Percentiles rank a stretch among this genome's conserved stretches.
These are phyloP conservation scores for Terana coerulea DNA, from an alignment of 768 basidiomycete species.

Conservation along the genomic window DNA sequence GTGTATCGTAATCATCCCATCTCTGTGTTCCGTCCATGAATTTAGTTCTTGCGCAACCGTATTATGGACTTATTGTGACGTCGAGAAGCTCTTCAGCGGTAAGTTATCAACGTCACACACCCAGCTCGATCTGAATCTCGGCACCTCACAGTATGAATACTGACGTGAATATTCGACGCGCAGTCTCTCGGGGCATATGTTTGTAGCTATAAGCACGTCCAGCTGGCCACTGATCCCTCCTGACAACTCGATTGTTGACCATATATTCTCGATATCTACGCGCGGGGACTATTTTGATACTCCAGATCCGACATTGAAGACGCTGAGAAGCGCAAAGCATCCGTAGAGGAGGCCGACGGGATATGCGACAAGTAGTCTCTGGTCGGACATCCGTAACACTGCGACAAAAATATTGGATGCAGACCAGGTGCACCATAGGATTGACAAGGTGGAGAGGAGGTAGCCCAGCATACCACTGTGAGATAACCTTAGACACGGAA, in stretches of 20 bases:
- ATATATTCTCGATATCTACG: too few species aligned
- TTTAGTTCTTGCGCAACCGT: too few species aligned
- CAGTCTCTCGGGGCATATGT: not conserved
- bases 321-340: slow-evolving; percentile 89
- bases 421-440: slow-evolving; percentile 96
- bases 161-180: not conserved
- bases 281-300: slow-evolving; percentile 29
- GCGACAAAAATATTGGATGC: slow-evolving; percentile 96
- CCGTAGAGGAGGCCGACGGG: slow-evolving; percentile 93
- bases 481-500: not conserved
- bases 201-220: too few species aligned
- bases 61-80: too few species aligned
- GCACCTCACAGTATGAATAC: too few species aligned
- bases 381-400: slow-evolving; percentile 93
- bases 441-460: slow-evolving; percentile 73
- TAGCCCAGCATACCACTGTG: slow-evolving; percentile 81
- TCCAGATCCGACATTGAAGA: slow-evolving; percentile 63
- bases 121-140: too few species aligned
- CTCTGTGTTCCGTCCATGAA: too few species aligned
- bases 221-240: too few species aligned
- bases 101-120: too few species aligned
- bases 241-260: too few species aligned
- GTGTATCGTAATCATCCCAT: too few species aligned
- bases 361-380: slow-evolving; percentile 93
- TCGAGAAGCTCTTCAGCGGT: too few species aligned